These are phyloP conservation scores for Aspergillus versicolor DNA, from an alignment of 2,329 filamentous ascomycete genomes.

Conservation along the genomic window DNA sequence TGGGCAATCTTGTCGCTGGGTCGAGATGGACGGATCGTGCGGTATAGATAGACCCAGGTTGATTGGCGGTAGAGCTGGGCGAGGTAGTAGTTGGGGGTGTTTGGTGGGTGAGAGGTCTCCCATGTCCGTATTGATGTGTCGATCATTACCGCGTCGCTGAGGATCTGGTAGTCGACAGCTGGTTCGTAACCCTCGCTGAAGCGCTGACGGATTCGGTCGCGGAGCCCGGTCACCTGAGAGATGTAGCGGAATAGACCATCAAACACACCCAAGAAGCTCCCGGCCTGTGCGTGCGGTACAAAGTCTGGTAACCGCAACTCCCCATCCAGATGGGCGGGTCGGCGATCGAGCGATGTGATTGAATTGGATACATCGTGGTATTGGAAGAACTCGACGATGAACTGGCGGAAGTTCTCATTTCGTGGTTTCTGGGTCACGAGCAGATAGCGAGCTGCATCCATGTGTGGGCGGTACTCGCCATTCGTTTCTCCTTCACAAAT, in stretches of 20 bases:
- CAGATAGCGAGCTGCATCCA: conserved; percentile 71
- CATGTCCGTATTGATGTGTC: conserved; percentile 72
- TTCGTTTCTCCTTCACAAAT: conserved; percentile 60
- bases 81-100: conserved; percentile 55
- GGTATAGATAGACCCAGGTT: conserved; percentile 63
- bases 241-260: conserved; percentile 80
- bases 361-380: conserved; percentile 69
- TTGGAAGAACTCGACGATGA: conserved; percentile 75
- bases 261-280: conserved; percentile 72
- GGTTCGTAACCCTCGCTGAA: conserved; percentile 64
- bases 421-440: conserved; percentile 60
- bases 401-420: conserved; percentile 70
- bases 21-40: conserved; percentile 59
- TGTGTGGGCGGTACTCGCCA: conserved; percentile 76
- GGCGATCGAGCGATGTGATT: conserved; percentile 56
- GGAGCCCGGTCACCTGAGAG: conserved; percentile 73
- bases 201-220: conserved; percentile 70
- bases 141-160: conserved; percentile 73
- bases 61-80: conserved; percentile 62
- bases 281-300: conserved; percentile 55
- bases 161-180: conserved; percentile 68
- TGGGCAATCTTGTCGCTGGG: conserved; percentile 55
- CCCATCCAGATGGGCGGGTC: conserved; percentile 53
- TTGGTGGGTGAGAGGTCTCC: conserved; percentile 59
- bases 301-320: conserved; percentile 56